phyloP scores from a whole-genome alignment of 202 grass and related monocot species.

The Schoenoplectus tabernaemontani region DNA sequence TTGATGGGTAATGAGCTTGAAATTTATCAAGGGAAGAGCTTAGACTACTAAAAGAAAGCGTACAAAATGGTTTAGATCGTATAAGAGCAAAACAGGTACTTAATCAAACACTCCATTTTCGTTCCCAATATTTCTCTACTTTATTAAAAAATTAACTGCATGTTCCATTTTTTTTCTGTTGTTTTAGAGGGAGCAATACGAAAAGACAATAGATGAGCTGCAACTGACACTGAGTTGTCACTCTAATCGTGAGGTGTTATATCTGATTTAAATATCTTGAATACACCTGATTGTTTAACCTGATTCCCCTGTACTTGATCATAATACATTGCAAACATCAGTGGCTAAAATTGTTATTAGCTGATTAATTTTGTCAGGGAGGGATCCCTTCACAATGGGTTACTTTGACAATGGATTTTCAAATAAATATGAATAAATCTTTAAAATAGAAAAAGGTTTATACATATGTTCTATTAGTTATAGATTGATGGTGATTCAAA shows the following conservation, averaged over 20 bases:
- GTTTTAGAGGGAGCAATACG: neutral
- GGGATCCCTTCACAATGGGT: too few species aligned
- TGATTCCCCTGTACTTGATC: neutral
- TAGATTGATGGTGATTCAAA: too few species aligned
- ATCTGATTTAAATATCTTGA: too few species aligned
- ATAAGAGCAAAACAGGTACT: constrained; percentile 63
- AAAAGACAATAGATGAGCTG: neutral
- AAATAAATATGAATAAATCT: too few species aligned
- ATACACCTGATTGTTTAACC: neutral
- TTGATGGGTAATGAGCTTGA: constrained; percentile 29
- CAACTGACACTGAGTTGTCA: neutral
- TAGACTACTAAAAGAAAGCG: constrained; percentile 45
- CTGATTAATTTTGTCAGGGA: neutral
- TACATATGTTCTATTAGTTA: too few species aligned
- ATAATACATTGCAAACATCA: too few species aligned
- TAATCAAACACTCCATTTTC: neutral
- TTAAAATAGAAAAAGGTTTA: too few species aligned
- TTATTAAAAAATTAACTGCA: neutral
- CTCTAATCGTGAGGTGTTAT: too few species aligned
- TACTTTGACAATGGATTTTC: too few species aligned
- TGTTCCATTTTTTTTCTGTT: neutral
- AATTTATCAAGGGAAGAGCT: constrained; percentile 51
- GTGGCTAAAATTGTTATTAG: neutral
- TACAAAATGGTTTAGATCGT: constrained; percentile 32
- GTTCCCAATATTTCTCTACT: neutral